Evolutionary conservation across 306 rosid species (phyloP), one percentile per base, ranked within the genome.

Genomic region (Vigna reflexopilosa): DNA sequence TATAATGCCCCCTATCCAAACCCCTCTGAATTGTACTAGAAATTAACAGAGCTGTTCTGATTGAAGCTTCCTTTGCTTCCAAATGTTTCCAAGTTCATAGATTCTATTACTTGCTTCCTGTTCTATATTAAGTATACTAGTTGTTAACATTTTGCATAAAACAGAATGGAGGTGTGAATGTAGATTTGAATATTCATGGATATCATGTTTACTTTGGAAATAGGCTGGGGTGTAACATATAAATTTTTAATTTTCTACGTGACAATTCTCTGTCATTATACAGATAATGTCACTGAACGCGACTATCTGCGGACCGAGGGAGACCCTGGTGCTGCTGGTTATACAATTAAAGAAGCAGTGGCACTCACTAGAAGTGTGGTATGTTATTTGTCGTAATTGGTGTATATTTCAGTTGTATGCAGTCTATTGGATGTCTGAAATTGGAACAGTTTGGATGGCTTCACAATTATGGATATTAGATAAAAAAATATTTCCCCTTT

Each of bases 271-370:
- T 73, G 78, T 73, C 22, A 67, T 73, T 49, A 67, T 78, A 73
- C 81, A 84, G 93, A 80, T 72, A 77, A 86, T 80, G 80, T 87
- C 70, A 57, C 85, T 40, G 89, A 89, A 50, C 96, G 96, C 4
- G 99, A 95, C 87, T 93, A 82, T 85, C 84, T 95, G 82, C 90
- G 97, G 76, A 86, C 93, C 2, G 99, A 95, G 78, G 99, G 98
- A 50, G 97, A 93, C 76, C 98, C 98, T 28, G 85, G 91, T 81
- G 97, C 96, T 61, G 87, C 89, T 34, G 99, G 99, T 83, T 95
- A 93, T 84, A 91, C 98, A 70, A 88, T 95, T 77, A 95, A 88
- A 85, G 98, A 95, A 85, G 98, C 98, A 30, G 86, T 89, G 70
- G 88, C 87, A 24, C 94, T 93, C 58, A 89, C 96, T 30, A 86